These are phyloP conservation scores for Yarrowia bubula DNA, from an alignment of 805 yeast genomes.

Conservation along the genomic window DNA sequence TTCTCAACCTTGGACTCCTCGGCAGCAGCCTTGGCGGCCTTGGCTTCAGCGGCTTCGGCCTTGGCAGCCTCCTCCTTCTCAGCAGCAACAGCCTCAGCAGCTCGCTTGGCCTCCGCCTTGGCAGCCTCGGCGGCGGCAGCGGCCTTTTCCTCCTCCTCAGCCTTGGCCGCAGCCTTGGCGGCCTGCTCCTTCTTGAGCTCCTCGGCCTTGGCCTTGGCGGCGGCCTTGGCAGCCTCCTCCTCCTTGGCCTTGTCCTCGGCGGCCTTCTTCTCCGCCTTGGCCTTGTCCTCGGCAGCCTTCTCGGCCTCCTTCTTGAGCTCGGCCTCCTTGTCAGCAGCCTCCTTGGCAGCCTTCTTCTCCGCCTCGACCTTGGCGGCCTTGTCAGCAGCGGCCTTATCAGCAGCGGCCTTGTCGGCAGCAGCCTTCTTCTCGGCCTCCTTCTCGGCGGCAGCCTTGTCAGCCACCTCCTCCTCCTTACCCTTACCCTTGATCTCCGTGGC, in stretches of 20 bases:
- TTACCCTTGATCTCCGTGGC: constrained; percentile 17
- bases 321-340: constrained; percentile 24
- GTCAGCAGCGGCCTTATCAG: not conserved
- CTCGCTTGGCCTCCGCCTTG: constrained; percentile 13
- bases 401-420: not conserved
- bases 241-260: not conserved
- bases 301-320: constrained; percentile 4
- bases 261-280: constrained; percentile 8
- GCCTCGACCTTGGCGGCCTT: constrained; percentile 17
- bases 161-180: constrained; percentile 6
- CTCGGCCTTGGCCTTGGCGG: constrained; percentile 5
- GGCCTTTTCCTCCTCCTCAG: constrained; percentile 9
- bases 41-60: constrained; percentile 5
- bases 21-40: constrained; percentile 11
- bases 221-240: constrained; percentile 5
- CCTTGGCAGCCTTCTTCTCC: constrained; percentile 2
- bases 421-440: constrained; percentile 31
- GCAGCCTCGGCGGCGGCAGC: constrained; percentile 8
- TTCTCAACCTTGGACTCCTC: constrained; percentile 12
- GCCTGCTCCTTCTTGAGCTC: constrained; percentile 13
- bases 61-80: constrained; percentile 15
- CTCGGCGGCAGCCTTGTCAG: not conserved
- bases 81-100: constrained; percentile 7
- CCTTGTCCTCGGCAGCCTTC: constrained; percentile 16
- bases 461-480: constrained; percentile 16